Conservation (phyloP, 768 basidiomycete species). For the Boletus barrowsii region DNA sequence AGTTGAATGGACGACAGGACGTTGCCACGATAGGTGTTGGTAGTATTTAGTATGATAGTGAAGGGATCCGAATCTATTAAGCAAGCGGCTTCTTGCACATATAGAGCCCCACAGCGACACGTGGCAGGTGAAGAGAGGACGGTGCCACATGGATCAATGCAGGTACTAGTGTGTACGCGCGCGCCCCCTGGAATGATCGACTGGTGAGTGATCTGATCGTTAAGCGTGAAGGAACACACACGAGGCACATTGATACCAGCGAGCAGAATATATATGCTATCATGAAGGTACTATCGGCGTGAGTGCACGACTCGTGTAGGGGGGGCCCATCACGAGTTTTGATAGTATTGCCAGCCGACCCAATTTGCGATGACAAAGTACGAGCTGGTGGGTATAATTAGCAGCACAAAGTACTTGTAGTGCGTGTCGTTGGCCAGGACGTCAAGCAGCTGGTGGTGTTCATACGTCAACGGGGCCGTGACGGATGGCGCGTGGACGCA, state of each 20-base stretch:
- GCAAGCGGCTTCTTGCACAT: constrained; percentile 16
- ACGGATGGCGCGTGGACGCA: constrained; percentile 32
- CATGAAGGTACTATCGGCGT: not conserved
- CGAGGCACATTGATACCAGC: constrained; percentile 20
- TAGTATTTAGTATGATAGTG: constrained; percentile 14
- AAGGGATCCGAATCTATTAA: constrained; percentile 13
- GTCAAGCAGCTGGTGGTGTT: constrained; percentile 53
- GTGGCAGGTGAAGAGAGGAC: constrained; percentile 12
- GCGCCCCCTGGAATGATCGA: constrained; percentile 13
- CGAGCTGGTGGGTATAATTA: constrained; percentile 76
- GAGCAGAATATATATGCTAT: constrained; percentile 5
- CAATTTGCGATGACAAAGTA: constrained; percentile 98
- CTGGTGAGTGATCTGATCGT: constrained; percentile 20
- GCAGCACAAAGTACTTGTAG: constrained; percentile 83
- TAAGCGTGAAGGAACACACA: constrained; percentile 14
- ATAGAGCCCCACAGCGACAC: not conserved
- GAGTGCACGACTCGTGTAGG: constrained; percentile 3
- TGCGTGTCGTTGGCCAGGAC: constrained; percentile 68
- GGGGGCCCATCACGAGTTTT: constrained; percentile 61
- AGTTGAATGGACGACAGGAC: constrained; percentile 8
- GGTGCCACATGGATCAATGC: constrained; percentile 22
- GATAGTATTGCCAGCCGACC: constrained; percentile 98
- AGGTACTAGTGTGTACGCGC: constrained; percentile 15
- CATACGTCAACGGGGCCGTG: constrained; percentile 19
- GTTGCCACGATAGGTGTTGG: constrained; percentile 8